These are phyloP conservation scores for Deinandra increscens DNA, from an alignment of 129 eudicot genomes.

Conservation along the genomic window DNA sequence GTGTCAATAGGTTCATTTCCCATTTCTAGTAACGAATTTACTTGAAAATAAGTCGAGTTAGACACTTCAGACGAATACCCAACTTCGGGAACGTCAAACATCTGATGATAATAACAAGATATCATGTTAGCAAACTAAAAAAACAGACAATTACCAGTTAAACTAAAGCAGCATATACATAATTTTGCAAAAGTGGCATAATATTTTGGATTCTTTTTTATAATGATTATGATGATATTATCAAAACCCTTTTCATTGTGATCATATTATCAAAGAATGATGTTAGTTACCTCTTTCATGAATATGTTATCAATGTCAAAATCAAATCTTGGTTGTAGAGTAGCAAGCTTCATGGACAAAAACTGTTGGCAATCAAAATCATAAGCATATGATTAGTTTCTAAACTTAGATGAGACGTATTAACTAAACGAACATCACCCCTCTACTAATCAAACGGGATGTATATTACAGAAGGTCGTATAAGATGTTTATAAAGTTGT, in stretches of 20 bases:
- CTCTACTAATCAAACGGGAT: too few relatives aligned
- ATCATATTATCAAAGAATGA: not conserved
- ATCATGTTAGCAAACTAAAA: not conserved
- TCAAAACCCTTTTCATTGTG: not conserved
- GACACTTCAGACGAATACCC: constrained; percentile 46
- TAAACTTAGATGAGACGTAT: constrained; percentile 5
- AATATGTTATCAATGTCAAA: constrained; percentile 57
- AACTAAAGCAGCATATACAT: too few relatives aligned
- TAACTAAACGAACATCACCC: too few relatives aligned
- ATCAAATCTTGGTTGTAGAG: constrained; percentile 68
- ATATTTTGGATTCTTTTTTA: too few relatives aligned
- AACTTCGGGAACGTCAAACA: constrained; percentile 43
- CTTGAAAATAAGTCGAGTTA: constrained; percentile 43
- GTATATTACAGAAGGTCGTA: too few relatives aligned
- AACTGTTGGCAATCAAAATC: constrained; percentile 51
- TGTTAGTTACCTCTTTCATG: constrained; percentile 61
- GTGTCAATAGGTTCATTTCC: constrained; percentile 43
- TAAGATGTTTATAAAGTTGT: too few relatives aligned
- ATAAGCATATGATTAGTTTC: constrained; percentile 17
- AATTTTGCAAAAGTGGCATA: too few relatives aligned
- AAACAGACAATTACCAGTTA: too few relatives aligned
- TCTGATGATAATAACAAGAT: constrained; percentile 38
- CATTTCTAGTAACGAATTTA: constrained; percentile 49
- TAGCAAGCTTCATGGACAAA: constrained; percentile 89
- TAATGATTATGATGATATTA: too few relatives aligned